phyloP scores from a whole-genome alignment of 2,329 filamentous ascomycete species.

The Aureobasidium sp. region DNA sequence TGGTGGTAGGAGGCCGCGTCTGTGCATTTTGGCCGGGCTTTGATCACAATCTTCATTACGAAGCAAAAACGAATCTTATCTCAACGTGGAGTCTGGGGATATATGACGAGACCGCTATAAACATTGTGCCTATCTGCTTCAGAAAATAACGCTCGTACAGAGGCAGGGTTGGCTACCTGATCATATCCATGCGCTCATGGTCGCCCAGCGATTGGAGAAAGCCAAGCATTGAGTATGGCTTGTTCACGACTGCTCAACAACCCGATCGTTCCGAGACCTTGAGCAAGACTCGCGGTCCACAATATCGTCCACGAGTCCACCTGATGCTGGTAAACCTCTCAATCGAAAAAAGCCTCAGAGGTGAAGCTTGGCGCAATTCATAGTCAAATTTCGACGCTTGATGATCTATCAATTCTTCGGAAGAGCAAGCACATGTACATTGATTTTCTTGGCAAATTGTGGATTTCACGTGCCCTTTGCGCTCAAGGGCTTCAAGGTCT shows the following conservation, averaged over 20 bases:
- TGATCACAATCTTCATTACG: conserved; percentile 2
- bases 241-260: background rate
- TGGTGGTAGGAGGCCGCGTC: background rate
- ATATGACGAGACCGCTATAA: background rate
- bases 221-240: background rate
- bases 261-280: background rate
- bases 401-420: background rate
- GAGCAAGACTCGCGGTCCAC: background rate
- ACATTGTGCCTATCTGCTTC: no score
- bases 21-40: background rate
- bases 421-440: background rate
- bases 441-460: background rate
- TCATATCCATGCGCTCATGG: background rate
- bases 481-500: background rate
- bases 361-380: background rate
- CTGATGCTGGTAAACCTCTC: background rate
- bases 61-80: conserved; percentile 1
- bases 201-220: background rate
- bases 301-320: background rate
- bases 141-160: background rate
- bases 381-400: background rate
- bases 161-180: background rate
- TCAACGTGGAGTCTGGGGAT: background rate
- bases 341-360: background rate
- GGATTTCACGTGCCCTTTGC: background rate